Evolutionary conservation across 768 basidiomycete species (phyloP), one percentile per base, ranked within the genome.

Genomic region (Suillus placidus): DNA sequence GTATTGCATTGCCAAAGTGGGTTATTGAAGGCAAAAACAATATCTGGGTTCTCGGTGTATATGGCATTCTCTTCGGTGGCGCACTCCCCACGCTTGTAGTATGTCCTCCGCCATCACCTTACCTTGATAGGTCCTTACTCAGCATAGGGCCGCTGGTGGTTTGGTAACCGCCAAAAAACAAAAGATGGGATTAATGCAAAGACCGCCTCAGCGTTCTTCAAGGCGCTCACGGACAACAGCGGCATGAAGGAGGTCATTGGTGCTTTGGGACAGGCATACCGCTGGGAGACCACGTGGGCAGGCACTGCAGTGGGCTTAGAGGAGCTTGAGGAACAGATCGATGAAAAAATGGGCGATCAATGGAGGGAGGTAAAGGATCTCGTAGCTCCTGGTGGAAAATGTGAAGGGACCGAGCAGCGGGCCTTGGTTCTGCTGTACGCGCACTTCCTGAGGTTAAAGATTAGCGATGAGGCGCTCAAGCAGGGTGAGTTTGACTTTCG

Each of bases 1-100:
- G 96, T 61, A 96, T 99, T 69, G 97, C 97, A 0, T 82, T 99
- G 6, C 97, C 97, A 0, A 83, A 87, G 63, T 98, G 96, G 95
- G 88, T 99, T 63, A 84, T 99, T 60, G 95, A 95, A 71, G 87
- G 92, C 49, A 87, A 93, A 72, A 97, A 99, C 78, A 94, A 91
- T 67, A 85, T 93, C 35, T 95, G 91, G 88, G 94, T 99, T 1
- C 84, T 99, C 54, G 93, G 89, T 26, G 79, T 87, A 14, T 99
- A 99, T 72, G 97, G 90, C 3, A 61, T 97, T 14, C 73, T 96
- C n/a, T 89, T 99, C 61, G 97, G 96, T 55, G 89, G 88, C 58
- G 84, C 89, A 2, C 84, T 99, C 26, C 97, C 97, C 32, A 86
- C 84, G 45, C 81, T 97, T 55, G 97, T 99, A 62, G 93, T 87